Percentiles rank a stretch among this genome's conserved stretches.
These are phyloP conservation scores for Pythium inflatum DNA, from an alignment of 352 stramenopile genomes.

Conservation along the genomic window DNA sequence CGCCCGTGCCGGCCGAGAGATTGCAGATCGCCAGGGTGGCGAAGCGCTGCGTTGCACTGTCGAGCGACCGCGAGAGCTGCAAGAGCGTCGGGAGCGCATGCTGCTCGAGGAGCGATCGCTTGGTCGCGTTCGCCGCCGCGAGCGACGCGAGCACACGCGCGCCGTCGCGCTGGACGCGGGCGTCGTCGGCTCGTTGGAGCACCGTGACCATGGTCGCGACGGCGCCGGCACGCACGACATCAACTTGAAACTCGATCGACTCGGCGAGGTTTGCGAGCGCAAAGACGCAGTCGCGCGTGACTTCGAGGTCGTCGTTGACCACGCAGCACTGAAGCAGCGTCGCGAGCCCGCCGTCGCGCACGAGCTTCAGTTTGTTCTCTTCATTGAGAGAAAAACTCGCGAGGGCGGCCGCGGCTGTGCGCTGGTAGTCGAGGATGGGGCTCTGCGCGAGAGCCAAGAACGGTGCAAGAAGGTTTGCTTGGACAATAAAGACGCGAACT, in stretches of 20 bases:
- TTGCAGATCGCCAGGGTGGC: conserved; percentile 96
- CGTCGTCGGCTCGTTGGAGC: conserved; percentile 86
- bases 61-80: conserved; percentile 92
- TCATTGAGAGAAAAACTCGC: conserved; percentile 92
- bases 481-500: conserved; percentile 92
- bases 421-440: conserved; percentile 89
- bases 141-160: conserved; percentile 92
- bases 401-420: conserved; percentile 93
- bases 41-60: conserved; percentile 94
- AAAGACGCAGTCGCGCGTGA: conserved; percentile 92
- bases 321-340: too few relatives aligned
- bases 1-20: conserved; percentile 59
- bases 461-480: conserved; percentile 87
- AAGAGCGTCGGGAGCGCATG: conserved; percentile 89
- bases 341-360: conserved; percentile 91
- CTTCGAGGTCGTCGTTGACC: conserved; percentile 83
- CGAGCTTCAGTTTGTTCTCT: conserved; percentile 94
- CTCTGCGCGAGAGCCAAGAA: conserved; percentile 94
- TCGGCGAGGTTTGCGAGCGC: conserved; percentile 94
- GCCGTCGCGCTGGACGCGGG: conserved; percentile 93
- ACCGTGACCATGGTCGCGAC: conserved; percentile 82
- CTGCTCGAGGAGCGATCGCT: conserved; percentile 85
- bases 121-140: conserved; percentile 83
- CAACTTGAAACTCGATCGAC: conserved; percentile 86
- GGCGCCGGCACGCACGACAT: conserved; percentile 88